Evolutionary conservation across 140 eudicot genomes (phyloP), one percentile per base, ranked within the genome.

Genomic region (Senecio squalidus): DNA sequence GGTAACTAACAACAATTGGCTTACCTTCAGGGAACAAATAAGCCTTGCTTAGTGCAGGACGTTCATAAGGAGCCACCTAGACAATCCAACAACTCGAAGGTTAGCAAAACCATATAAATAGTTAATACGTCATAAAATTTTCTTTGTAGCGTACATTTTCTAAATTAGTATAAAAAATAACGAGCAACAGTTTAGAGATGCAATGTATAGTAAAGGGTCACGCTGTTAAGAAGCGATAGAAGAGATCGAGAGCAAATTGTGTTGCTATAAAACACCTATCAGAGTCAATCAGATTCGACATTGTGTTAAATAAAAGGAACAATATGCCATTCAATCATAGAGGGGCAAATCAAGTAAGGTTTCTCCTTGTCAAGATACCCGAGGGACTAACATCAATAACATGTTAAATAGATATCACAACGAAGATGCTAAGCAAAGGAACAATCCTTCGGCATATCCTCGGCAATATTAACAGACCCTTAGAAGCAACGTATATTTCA

Each of bases 41-140:
- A 1, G 85, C 97, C 74, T 89, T 89, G 85, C 97, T 89, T 51
- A 89, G 94, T 27, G 97, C 95, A 30, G 97, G 97, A 57, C 97
- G 97, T 76, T 89, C 97, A 85, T 89, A 89, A 26, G 97, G 97
- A 68, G 97, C 95, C 70, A 89, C 97, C 97, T 89, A 75, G 6
- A 67, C 62, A 46, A 58, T 41, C 34, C 64, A 67, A 27, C 64
- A 23, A 55, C 70, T 66, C 23, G 40, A 56, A 22, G 13, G 24
- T 66, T 43, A 74, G 54, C 20, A 69, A 15, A 45, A 52, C 25
- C 33, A 53, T 27, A 40, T 50, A 17, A 63, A 29, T 43, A 46
- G 58, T 61, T 43, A 6, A 31, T n/a, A 47, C 67, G 38, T 15
- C 55, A 21, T 22, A 25, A 44, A 14, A n/a, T n/a, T n/a, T n/a